Conservation (phyloP, 805 yeast species). For the Candida palmyrensis region DNA sequence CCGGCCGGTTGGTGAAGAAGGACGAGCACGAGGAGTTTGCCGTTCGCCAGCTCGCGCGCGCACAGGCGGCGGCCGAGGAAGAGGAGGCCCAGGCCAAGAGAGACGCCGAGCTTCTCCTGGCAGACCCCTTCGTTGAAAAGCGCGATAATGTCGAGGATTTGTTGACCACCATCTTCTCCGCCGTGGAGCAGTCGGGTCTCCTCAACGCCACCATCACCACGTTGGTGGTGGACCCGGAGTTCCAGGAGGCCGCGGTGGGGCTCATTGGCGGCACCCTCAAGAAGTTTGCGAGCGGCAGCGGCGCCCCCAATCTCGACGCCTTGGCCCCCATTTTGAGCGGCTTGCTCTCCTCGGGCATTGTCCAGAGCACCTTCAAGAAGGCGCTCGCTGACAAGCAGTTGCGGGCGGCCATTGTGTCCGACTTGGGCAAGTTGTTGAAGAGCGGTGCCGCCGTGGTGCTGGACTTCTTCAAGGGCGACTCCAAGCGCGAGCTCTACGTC, state of each 20-base stretch:
- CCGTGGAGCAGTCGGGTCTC: constrained; percentile 23
- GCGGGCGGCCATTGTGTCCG: constrained; percentile 16
- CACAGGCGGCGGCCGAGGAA: not conserved
- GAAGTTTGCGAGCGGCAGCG: constrained; percentile 10
- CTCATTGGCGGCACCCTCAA: constrained; percentile 19
- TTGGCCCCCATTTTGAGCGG: constrained; percentile 16
- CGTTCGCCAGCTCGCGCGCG: not conserved
- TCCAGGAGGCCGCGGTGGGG: constrained; percentile 19
- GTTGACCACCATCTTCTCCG: constrained; percentile 20
- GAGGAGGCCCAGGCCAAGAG: constrained; percentile 6
- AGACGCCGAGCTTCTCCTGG: constrained; percentile 1
- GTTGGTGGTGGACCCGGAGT: constrained; percentile 18
- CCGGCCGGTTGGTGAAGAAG: constrained; percentile 4
- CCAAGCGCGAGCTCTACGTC: too few relatives aligned
- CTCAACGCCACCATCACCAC: constrained; percentile 18
- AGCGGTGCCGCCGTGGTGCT: constrained; percentile 9
- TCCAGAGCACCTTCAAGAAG: constrained; percentile 16
- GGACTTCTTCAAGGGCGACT: constrained; percentile 10
- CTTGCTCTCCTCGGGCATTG: constrained; percentile 19
- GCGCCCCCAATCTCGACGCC: constrained; percentile 11
- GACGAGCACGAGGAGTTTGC: constrained; percentile 2
- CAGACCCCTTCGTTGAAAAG: constrained; percentile 8
- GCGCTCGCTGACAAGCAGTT: constrained; percentile 19
- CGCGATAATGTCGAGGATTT: constrained; percentile 28
- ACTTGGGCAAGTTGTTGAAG: constrained; percentile 16